These are phyloP conservation scores for Exophiala xenobiotica DNA, from an alignment of 2,329 filamentous ascomycete genomes.

Conservation along the genomic window DNA sequence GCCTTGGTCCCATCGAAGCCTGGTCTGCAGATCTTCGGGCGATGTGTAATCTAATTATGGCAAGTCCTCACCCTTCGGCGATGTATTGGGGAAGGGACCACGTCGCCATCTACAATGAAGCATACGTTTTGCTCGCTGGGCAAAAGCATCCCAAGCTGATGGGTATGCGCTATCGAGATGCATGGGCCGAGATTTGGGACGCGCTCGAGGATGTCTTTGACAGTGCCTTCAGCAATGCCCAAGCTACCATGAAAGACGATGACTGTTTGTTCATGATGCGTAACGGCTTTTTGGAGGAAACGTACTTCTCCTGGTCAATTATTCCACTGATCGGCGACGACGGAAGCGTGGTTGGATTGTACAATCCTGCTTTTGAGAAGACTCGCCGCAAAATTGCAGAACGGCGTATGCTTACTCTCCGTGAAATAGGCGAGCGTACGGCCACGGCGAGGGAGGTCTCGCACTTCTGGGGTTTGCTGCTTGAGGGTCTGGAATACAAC, in stretches of 20 bases:
- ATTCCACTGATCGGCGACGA: slow-evolving; percentile 74
- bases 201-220: slow-evolving; percentile 67
- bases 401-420: slow-evolving; percentile 73
- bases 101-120: slow-evolving; percentile 70
- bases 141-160: slow-evolving; percentile 75
- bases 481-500: slow-evolving; percentile 69
- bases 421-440: slow-evolving; percentile 74
- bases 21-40: slow-evolving; percentile 71
- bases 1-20: slow-evolving; percentile 70
- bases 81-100: slow-evolving; percentile 77
- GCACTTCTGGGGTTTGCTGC: slow-evolving; percentile 70
- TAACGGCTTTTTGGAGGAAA: slow-evolving; percentile 68
- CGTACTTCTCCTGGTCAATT: slow-evolving; percentile 75
- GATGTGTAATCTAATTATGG: slow-evolving; percentile 82
- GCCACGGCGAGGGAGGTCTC: slow-evolving; percentile 70
- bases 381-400: slow-evolving; percentile 76
- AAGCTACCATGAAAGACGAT: slow-evolving; percentile 82
- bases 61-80: slow-evolving; percentile 69
- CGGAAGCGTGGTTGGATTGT: slow-evolving; percentile 71
- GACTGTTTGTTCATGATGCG: slow-evolving; percentile 72
- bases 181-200: slow-evolving; percentile 74
- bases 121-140: slow-evolving; percentile 68
- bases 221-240: slow-evolving; percentile 66
- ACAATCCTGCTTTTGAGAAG: slow-evolving; percentile 80
- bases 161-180: slow-evolving; percentile 67